A percentile compares a stretch with the other conserved stretches of the same genome.
These are phyloP conservation scores for Leccinum boreale DNA, from an alignment of 768 basidiomycete genomes.

Conservation along the genomic window DNA sequence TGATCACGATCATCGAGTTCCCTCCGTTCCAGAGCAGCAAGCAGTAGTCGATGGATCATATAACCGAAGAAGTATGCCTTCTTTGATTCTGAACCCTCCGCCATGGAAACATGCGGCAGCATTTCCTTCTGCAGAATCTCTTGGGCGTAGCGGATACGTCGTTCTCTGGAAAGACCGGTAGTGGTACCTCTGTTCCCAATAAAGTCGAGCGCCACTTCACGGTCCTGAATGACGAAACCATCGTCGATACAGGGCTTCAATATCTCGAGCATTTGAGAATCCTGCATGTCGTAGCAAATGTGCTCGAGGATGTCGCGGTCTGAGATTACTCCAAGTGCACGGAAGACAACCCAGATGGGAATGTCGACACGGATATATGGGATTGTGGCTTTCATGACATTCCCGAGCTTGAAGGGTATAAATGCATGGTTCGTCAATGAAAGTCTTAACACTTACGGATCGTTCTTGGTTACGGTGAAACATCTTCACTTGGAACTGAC, in stretches of 20 bases:
- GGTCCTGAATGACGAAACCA: constrained; percentile 96
- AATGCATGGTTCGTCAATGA: not conserved
- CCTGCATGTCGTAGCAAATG: constrained; percentile 97
- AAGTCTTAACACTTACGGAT: constrained; percentile 50
- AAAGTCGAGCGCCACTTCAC: constrained; percentile 95
- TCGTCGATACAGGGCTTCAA: constrained; percentile 98
- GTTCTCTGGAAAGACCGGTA: constrained; percentile 85
- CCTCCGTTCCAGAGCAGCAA: constrained; percentile 90
- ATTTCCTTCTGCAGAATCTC: constrained; percentile 99
- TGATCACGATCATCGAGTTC: constrained; percentile 99
- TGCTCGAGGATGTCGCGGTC: constrained; percentile 98
- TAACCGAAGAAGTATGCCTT: constrained; percentile 99
- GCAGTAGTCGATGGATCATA: constrained; percentile 94
- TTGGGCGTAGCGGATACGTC: constrained; percentile 92
- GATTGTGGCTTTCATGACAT: constrained; percentile 94
- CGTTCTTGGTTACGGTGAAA: constrained; percentile 88
- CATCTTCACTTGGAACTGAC: constrained; percentile 97
- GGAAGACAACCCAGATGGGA: constrained; percentile 98
- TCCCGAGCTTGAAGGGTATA: constrained; percentile 56
- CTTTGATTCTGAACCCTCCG: constrained; percentile 93
- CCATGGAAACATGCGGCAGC: constrained; percentile 95
- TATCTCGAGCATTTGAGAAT: constrained; percentile 96
- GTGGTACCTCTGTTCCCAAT: constrained; percentile 98
- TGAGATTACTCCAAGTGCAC: constrained; percentile 94
- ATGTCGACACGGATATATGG: constrained; percentile 99